Conservation (phyloP, 345 rosid genomes). For the sweet orange (Citrus sinensis) region DVS_A1.0 CM039165.1:20538001-20538500, state of each 20-base stretch:
- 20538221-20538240: conserved; percentile 21
- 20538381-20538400: conserved; percentile 23
- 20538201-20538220: conserved; percentile 49
- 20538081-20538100: conserved; percentile 18
- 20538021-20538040: neutral
- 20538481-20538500: conserved; percentile 25
- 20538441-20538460: conserved; percentile 47
- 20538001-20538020: no score
- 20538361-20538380: neutral
- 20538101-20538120: conserved; percentile 4
- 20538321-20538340: conserved; percentile 29
- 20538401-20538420: conserved; percentile 26
- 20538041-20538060: conserved; percentile 3
- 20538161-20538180: conserved; percentile 23
- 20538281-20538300: conserved; percentile 41
- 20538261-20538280: conserved; percentile 31
- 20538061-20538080: conserved; percentile 5
- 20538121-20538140: conserved; percentile 4
- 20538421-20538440: conserved; percentile 39
- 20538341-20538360: conserved; percentile 38
- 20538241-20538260: conserved; percentile 28
- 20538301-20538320: conserved; percentile 36
- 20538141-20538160: conserved; percentile 27
- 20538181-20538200: conserved; percentile 28
- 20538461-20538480: conserved; percentile 41